Conservation (phyloP, 805 yeast genomes). For the Lipomyces sp. region DNA sequence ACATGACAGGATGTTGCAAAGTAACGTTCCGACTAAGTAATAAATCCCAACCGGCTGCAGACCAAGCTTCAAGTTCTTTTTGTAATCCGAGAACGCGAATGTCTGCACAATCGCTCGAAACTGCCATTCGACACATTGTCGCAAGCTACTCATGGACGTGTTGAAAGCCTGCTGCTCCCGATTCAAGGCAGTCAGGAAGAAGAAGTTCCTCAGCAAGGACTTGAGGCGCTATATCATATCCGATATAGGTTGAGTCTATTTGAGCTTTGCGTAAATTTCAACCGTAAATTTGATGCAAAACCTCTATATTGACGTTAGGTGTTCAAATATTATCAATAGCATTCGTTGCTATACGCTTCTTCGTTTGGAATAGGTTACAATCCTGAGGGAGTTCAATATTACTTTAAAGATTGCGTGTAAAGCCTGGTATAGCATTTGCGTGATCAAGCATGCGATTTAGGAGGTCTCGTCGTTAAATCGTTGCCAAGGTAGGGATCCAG, state of each 20-base stretch:
- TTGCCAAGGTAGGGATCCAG: no score
- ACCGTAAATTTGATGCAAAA: no score
- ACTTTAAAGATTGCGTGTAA: no score
- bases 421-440: no score
- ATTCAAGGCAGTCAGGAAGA: not conserved
- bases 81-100: conserved; percentile 5
- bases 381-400: no score
- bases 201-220: not conserved
- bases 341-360: no score
- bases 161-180: not conserved
- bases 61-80: not conserved
- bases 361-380: no score
- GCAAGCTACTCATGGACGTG: not conserved
- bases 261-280: no score
- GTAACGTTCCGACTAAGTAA: conserved; percentile 1
- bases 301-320: no score
- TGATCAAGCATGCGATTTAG: no score
- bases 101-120: not conserved
- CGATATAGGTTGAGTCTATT: conserved; percentile 8
- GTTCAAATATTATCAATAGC: no score
- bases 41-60: conserved; percentile 1
- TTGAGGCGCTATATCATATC: not conserved
- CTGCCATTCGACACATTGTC: conserved; percentile 1
- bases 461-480: no score
- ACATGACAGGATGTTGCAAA: not conserved